A percentile compares a stretch with the other conserved stretches of the same genome.
Conservation (phyloP, 2,329 filamentous ascomycete species). For the Alternaria viburni region DNA sequence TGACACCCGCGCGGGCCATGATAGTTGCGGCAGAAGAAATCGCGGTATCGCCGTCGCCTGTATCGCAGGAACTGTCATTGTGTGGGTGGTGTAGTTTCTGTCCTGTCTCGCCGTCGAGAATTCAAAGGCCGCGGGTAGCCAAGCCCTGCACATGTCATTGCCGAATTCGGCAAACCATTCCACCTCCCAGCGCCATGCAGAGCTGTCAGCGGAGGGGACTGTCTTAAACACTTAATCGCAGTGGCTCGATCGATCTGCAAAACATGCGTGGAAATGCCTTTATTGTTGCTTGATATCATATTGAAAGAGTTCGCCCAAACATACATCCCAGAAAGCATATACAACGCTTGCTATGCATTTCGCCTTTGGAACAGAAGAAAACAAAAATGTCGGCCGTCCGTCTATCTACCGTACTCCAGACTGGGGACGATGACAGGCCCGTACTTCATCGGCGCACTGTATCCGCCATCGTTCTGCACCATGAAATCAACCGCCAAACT, state of each 20-base stretch:
- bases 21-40: constrained; percentile 47
- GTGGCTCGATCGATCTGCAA: background rate
- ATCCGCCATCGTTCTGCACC: constrained; percentile 87
- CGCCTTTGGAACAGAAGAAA: constrained; percentile 15
- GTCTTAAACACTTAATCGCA: background rate
- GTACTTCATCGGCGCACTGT: constrained; percentile 87
- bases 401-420: constrained; percentile 57
- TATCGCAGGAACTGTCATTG: constrained; percentile 33
- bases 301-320: background rate
- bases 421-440: constrained; percentile 93
- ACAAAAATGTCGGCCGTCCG: background rate
- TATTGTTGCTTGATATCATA: constrained; percentile 2
- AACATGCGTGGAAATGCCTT: background rate
- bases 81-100: constrained; percentile 23
- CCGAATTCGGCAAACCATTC: constrained; percentile 28
- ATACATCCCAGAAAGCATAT: constrained; percentile 1
- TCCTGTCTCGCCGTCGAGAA: constrained; percentile 8
- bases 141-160: constrained; percentile 26
- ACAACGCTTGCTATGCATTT: constrained; percentile 33
- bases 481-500: constrained; percentile 96
- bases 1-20: constrained; percentile 40
- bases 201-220: background rate
- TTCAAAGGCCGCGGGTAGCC: constrained; percentile 16
- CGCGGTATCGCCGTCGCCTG: constrained; percentile 44
- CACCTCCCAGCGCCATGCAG: constrained; percentile 1